A percentile compares a stretch with the other conserved stretches of the same genome.
These are phyloP conservation scores for Rhododendron vialii DNA, from an alignment of 148 eudicot genomes.

Conservation along the genomic window DNA sequence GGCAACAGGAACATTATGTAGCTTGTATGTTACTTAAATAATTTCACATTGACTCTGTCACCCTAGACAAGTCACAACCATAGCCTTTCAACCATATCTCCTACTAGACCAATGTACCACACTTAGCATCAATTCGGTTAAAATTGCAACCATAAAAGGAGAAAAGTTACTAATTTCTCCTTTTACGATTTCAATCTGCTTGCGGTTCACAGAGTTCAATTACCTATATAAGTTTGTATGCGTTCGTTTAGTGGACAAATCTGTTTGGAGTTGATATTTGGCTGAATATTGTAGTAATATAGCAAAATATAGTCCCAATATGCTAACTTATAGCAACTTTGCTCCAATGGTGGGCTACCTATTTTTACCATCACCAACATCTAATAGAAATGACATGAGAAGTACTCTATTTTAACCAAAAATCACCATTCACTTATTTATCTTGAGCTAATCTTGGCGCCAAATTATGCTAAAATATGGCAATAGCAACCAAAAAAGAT, in stretches of 20 bases:
- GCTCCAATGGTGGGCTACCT: background rate
- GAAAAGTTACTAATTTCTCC: background rate
- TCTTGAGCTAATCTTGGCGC: background rate
- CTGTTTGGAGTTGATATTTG: background rate
- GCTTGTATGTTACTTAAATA: background rate
- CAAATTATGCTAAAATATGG: background rate
- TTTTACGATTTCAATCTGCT: background rate
- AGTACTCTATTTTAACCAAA: background rate
- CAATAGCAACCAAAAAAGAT: background rate
- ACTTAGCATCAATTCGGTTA: background rate
- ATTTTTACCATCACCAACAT: background rate
- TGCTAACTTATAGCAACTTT: background rate
- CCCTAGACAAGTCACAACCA: background rate
- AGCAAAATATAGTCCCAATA: background rate
- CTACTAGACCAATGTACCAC: background rate
- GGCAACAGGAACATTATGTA: background rate
- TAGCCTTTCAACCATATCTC: background rate
- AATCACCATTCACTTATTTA: background rate
- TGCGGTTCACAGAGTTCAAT: background rate
- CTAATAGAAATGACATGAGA: background rate
- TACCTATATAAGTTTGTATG: background rate
- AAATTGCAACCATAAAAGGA: background rate
- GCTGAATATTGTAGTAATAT: background rate
- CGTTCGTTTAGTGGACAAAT: background rate
- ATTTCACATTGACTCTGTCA: background rate